phyloP scores from a whole-genome alignment of 106 monocot genomes.

The Cymbidium sinense region DNA sequence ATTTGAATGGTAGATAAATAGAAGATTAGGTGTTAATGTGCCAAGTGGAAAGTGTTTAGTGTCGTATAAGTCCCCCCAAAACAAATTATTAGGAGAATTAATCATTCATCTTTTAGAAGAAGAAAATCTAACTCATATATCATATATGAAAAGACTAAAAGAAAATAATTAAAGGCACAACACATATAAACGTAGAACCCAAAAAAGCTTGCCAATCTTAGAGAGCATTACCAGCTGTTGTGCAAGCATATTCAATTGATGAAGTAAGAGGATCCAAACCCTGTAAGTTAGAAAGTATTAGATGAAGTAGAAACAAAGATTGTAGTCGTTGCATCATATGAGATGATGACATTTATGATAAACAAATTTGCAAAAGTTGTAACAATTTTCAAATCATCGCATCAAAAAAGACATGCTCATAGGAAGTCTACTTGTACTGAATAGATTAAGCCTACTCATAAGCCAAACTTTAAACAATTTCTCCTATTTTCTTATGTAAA shows the following conservation, averaged over 20 bases:
- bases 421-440: no score
- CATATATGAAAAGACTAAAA: neutral
- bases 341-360: neutral
- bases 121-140: neutral
- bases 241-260: slow-evolving; percentile 76
- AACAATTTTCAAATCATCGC: no score
- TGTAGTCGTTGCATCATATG: neutral
- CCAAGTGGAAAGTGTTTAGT: neutral
- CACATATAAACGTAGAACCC: neutral
- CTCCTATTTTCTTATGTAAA: no score
- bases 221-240: slow-evolving; percentile 77
- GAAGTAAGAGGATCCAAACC: slow-evolving; percentile 68
- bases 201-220: neutral
- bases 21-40: neutral
- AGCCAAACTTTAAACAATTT: no score
- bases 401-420: no score
- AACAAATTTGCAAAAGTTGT: neutral
- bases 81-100: neutral
- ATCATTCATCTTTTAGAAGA: neutral
- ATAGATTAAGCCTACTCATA: no score
- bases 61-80: neutral
- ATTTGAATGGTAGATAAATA: neutral
- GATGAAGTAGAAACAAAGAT: neutral
- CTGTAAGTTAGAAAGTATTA: slow-evolving; percentile 21
- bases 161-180: neutral